phyloP scores from a whole-genome alignment of 805 yeast species.

The Metschnikowia dekortorum region DNA sequence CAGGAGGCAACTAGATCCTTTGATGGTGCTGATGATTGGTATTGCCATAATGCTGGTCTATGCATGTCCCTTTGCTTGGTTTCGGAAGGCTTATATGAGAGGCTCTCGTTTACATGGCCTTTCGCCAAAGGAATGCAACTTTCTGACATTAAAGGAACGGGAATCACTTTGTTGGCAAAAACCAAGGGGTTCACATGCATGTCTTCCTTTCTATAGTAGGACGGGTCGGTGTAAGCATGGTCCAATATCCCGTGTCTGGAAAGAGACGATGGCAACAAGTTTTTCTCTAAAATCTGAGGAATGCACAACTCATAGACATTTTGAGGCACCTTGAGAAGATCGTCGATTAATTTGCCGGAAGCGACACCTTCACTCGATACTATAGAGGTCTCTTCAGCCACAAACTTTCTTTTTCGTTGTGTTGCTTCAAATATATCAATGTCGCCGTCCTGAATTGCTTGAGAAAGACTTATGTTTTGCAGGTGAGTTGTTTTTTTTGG shows the following conservation, averaged over 20 bases:
- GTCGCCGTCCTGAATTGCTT: slow-evolving; percentile 4
- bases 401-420: slow-evolving; percentile 3
- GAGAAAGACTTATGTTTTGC: background rate
- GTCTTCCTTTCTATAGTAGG: slow-evolving; percentile 51
- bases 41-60: slow-evolving; percentile 38
- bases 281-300: slow-evolving; percentile 18
- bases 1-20: slow-evolving; percentile 34
- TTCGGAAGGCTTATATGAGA: background rate
- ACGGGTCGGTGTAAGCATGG: slow-evolving; percentile 59
- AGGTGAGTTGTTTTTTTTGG: background rate
- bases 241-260: slow-evolving; percentile 46
- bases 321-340: slow-evolving; percentile 6
- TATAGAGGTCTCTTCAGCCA: background rate
- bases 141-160: slow-evolving; percentile 36
- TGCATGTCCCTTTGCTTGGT: too few relatives aligned
- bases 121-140: background rate
- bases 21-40: slow-evolving; percentile 46
- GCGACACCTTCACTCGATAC: slow-evolving; percentile 1
- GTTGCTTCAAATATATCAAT: slow-evolving; percentile 11
- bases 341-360: slow-evolving; percentile 8
- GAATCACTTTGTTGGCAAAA: slow-evolving; percentile 64
- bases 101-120: background rate
- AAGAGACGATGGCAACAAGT: slow-evolving; percentile 23
- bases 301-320: slow-evolving; percentile 19
- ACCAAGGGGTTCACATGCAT: slow-evolving; percentile 51